Base-by-base conservation (phyloP, 768 basidiomycete species). In the Amylocystis lapponica region DNA sequence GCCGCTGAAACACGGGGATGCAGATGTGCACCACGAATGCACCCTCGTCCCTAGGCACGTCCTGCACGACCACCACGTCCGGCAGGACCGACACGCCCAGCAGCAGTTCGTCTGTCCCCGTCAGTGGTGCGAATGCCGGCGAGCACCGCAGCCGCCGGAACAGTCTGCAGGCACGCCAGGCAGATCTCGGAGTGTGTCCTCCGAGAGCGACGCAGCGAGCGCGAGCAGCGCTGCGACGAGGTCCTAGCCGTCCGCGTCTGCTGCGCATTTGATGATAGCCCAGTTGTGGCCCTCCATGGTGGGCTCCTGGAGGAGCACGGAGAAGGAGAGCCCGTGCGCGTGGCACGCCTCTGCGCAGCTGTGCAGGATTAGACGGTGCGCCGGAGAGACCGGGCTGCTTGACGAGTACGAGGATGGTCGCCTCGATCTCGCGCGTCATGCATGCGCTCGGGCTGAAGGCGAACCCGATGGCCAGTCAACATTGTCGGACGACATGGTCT, bases 241-340 rank as follows among this genome's bases (percentile, higher is more conserved):
- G 21, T 64, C 57, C 34, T 11, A 23, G 10, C 22, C 43, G 35
- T 16, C 43, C 46, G 23, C 20, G 21, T 33, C 41, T 45, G 40
- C 21, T 21, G 32, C 41, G 3, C 71, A 72, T 43, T 82, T 83
- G 19, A 86, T 62, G 49, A 86, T 77, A 0, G 78, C 79, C 86
- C 86, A 87, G 55, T 86, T 78, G 52, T 79, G 82, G 0, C 66
- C 67, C 51, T 86, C 85, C 27, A 86, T 76, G 8, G 66, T 76
- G 22, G 62, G 71, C 34, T 84, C 78, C 53, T 85, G 84, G 0
- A 87, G 63, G 8, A 87, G 52, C 0, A 65, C 46, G 0, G 79
- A 69, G 27, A 86, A 64, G 4, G 74, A 70, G 2, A 86, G 49
- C 14, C 61, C 62, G 27, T 79, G 68, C 0, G 68, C 56, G 8